Evolutionary conservation across 768 basidiomycete species (phyloP).

Genomic region (Hebeloma cylindrosporum): DNA sequence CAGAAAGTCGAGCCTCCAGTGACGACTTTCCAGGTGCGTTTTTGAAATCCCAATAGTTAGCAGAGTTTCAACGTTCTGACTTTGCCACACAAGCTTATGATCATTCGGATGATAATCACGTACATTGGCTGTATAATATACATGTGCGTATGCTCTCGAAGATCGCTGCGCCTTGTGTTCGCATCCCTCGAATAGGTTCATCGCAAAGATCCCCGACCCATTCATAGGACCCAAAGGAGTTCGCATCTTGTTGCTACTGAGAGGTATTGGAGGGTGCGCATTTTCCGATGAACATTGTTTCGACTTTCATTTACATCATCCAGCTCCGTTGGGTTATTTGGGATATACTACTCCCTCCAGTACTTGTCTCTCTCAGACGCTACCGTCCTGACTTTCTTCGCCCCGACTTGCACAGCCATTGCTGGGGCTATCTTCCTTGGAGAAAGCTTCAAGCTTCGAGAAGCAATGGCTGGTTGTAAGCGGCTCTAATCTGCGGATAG

Average conservation of each 20-base stretch:
- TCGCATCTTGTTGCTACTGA: constrained; percentile 49
- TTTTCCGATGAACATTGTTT: not conserved
- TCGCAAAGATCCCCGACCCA: constrained; percentile 40
- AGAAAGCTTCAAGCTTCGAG: constrained; percentile 55
- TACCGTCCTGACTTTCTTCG: constrained; percentile 72
- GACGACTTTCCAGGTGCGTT: constrained; percentile 50
- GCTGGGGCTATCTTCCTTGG: constrained; percentile 56
- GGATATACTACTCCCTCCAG: constrained; percentile 68
- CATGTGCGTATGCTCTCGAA: constrained; percentile 34
- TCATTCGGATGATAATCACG: constrained; percentile 9
- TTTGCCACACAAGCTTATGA: constrained; percentile 34
- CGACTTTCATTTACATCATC: not conserved
- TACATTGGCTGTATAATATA: constrained; percentile 52
- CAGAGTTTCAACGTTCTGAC: constrained; percentile 35
- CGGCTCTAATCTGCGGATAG: not conserved
- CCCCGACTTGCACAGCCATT: constrained; percentile 64
- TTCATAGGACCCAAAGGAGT: constrained; percentile 69
- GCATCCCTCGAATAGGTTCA: constrained; percentile 21
- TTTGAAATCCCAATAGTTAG: constrained; percentile 8
- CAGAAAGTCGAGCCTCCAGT: constrained; percentile 55
- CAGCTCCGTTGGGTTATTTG: constrained; percentile 73
- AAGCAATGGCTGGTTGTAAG: constrained; percentile 52
- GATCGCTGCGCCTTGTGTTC: constrained; percentile 36
- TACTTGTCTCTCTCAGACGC: constrained; percentile 80
- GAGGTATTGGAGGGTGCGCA: constrained; percentile 62